These are phyloP conservation scores for Breynia disticha DNA, from an alignment of 441 rosid species.

Conservation along the genomic window DNA sequence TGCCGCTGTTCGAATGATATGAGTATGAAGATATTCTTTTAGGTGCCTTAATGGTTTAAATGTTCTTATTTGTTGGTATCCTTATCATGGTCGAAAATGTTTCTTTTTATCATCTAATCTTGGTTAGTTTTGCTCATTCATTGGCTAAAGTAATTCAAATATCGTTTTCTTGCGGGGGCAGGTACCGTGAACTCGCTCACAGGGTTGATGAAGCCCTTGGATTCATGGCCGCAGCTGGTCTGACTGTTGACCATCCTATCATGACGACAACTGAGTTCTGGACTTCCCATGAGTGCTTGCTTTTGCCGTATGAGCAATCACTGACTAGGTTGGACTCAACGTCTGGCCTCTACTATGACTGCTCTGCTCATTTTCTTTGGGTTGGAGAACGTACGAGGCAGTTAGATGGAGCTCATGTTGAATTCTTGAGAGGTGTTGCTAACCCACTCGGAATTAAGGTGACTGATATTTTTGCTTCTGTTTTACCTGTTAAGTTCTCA, in stretches of 20 bases:
- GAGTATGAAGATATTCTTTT: too few relatives aligned
- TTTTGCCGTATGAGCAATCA: slow-evolving; percentile 87
- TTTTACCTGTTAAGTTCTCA: too few relatives aligned
- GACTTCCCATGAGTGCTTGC: slow-evolving; percentile 97
- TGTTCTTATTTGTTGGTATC: too few relatives aligned
- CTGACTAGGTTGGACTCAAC: slow-evolving; percentile 89
- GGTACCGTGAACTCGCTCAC: slow-evolving; percentile 86
- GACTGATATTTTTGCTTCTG: neutral
- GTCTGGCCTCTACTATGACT: slow-evolving; percentile 86
- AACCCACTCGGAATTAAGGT: slow-evolving; percentile 97
- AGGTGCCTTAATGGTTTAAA: too few relatives aligned
- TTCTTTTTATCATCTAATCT: neutral
- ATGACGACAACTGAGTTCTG: slow-evolving; percentile 92
- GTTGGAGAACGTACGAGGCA: slow-evolving; percentile 92
- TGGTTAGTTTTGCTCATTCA: neutral
- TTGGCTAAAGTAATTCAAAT: neutral
- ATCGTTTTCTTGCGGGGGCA: slow-evolving; percentile 19
- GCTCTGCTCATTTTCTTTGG: slow-evolving; percentile 96
- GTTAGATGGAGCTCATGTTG: slow-evolving; percentile 93
- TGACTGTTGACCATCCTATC: slow-evolving; percentile 84
- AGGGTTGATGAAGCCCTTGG: slow-evolving; percentile 97
- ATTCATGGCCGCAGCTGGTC: slow-evolving; percentile 93
- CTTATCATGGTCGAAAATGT: neutral
- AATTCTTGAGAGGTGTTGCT: slow-evolving; percentile 85
- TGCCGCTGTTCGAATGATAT: too few relatives aligned